Percentiles rank a stretch among this genome's conserved stretches.
These are phyloP conservation scores for Apiospora koreana DNA, from an alignment of 2,329 filamentous ascomycete species.

Conservation along the genomic window DNA sequence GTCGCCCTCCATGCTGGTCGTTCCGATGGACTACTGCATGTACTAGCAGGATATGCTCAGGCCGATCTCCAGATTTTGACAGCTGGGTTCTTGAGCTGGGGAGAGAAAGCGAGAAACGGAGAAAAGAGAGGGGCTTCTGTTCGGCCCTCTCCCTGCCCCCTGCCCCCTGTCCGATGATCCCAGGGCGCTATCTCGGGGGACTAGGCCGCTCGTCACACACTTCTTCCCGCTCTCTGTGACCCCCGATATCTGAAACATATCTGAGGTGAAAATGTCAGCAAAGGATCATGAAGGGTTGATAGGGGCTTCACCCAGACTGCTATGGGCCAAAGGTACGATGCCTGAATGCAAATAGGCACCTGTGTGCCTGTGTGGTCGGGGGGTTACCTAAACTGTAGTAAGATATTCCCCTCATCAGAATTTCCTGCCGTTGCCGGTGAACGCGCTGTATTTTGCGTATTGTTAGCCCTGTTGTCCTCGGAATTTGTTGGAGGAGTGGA, in stretches of 20 bases:
- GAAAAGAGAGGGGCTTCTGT: background rate
- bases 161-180: background rate
- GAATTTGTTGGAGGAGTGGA: background rate
- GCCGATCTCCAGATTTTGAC: slow-evolving; percentile 4
- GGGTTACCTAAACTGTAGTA: background rate
- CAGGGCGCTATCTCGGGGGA: background rate
- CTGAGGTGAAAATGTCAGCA: background rate
- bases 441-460: background rate
- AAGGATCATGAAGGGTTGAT: background rate
- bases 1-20: background rate
- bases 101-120: background rate
- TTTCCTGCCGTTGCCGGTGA: too few species aligned
- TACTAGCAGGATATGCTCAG: background rate
- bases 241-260: slow-evolving; percentile 4
- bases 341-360: background rate
- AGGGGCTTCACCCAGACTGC: background rate
- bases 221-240: background rate
- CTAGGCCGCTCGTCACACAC: background rate
- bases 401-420: background rate
- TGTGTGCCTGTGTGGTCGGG: background rate
- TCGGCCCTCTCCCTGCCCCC: background rate
- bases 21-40: background rate
- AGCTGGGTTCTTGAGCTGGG: slow-evolving; percentile 1
- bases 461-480: background rate
- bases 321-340: background rate